Conservation (phyloP, 2,329 filamentous ascomycete genomes). For the Claviceps arundinis region DNA sequence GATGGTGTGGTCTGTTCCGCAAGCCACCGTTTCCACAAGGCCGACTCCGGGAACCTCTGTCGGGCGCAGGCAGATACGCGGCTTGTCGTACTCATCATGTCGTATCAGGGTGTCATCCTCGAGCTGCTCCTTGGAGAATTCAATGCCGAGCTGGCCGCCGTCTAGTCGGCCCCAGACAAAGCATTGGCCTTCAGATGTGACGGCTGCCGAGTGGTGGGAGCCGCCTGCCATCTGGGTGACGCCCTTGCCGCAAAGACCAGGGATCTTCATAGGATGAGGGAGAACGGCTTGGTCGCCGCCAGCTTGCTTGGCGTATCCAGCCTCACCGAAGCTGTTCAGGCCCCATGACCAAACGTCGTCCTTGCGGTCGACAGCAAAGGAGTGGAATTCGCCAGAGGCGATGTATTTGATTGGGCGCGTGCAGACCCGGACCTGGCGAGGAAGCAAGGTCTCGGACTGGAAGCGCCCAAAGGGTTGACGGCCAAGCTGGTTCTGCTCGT, state of each 20-base stretch:
- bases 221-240: conserved; percentile 57
- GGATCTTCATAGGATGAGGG: conserved; percentile 55
- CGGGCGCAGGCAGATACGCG: conserved; percentile 26
- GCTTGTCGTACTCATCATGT: conserved; percentile 46
- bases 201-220: conserved; percentile 60
- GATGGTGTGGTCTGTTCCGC: conserved; percentile 62
- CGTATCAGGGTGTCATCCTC: conserved; percentile 38
- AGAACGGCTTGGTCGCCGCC: conserved; percentile 49
- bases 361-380: conserved; percentile 60
- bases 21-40: conserved; percentile 40
- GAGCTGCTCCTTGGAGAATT: conserved; percentile 30
- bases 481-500: conserved; percentile 52
- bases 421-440: conserved; percentile 41
- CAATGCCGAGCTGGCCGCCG: conserved; percentile 40
- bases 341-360: conserved; percentile 72
- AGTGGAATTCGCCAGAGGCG: conserved; percentile 65
- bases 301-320: conserved; percentile 47
- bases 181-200: conserved; percentile 41
- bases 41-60: conserved; percentile 27
- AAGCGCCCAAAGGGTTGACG: conserved; percentile 48
- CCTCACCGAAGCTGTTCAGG: conserved; percentile 76
- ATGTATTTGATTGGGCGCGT: conserved; percentile 44
- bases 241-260: conserved; percentile 47
- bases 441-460: conserved; percentile 46
- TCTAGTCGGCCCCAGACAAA: conserved; percentile 48